A percentile compares a stretch with the other conserved stretches of the same genome.
These are phyloP conservation scores for Ganoderma sinense DNA, from an alignment of 1,284 basidiomycete species.

Conservation along the genomic window DNA sequence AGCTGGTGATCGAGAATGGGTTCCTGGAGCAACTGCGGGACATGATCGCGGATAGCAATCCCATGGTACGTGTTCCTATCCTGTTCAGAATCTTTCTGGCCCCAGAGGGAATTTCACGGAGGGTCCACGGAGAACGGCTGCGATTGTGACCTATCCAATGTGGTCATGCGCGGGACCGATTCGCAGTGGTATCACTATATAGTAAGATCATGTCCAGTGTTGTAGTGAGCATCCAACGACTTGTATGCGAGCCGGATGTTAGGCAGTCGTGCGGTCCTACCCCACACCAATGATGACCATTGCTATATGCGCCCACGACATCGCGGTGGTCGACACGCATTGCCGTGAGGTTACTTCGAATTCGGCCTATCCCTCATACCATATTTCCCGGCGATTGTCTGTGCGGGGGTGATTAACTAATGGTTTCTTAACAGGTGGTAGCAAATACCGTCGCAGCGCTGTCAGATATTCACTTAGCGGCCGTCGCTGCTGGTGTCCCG, in stretches of 20 bases:
- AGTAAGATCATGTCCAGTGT: neutral
- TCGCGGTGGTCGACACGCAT: neutral
- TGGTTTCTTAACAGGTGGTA: constrained; percentile 71
- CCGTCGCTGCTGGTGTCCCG: constrained; percentile 63
- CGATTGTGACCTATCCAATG: neutral
- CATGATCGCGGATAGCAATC: constrained; percentile 95
- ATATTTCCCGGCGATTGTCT: neutral
- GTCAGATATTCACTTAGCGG: constrained; percentile 88
- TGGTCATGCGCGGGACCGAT: neutral
- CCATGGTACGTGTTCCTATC: constrained; percentile 73
- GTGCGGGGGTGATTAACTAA: neutral
- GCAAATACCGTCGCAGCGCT: constrained; percentile 94
- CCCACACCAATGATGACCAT: neutral
- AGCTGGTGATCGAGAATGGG: constrained; percentile 93
- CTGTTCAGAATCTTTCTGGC: constrained; percentile 11
- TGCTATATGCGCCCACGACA: neutral
- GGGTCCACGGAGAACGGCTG: neutral
- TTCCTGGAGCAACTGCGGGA: constrained; percentile 91
- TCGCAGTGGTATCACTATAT: no score
- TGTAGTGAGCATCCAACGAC: neutral
- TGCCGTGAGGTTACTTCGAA: neutral
- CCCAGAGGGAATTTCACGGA: constrained; percentile 1
- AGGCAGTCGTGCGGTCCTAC: neutral
- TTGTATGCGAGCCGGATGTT: neutral
- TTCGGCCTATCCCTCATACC: neutral